These are phyloP conservation scores for Penicillium digitatum DNA, from an alignment of 2,329 filamentous ascomycete genomes.

Conservation along the genomic window DNA sequence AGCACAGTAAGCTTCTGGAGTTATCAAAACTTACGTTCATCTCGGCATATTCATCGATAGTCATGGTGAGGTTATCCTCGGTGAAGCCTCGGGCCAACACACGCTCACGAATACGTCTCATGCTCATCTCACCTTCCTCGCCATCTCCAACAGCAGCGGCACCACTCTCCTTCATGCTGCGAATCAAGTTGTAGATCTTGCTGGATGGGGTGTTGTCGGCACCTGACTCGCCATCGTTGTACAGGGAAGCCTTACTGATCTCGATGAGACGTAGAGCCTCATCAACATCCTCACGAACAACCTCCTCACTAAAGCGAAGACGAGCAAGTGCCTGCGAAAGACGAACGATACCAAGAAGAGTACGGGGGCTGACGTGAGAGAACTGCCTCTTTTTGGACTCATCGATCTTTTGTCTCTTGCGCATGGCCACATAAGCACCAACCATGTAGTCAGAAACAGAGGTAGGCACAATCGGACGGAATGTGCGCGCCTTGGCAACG, in stretches of 20 bases:
- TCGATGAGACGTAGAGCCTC: constrained; percentile 88
- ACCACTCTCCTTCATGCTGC: constrained; percentile 78
- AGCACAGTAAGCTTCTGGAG: background rate
- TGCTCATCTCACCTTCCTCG: constrained; percentile 68
- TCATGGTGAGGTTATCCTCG: constrained; percentile 80
- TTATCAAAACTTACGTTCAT: constrained; percentile 69
- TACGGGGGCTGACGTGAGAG: constrained; percentile 89
- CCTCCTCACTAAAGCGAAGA: constrained; percentile 78
- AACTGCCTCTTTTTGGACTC: constrained; percentile 91
- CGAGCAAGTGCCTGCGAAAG: constrained; percentile 90
- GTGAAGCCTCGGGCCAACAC: constrained; percentile 97
- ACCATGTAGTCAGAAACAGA: constrained; percentile 92
- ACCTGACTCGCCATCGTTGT: constrained; percentile 62
- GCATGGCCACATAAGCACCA: constrained; percentile 91
- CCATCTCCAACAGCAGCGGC: constrained; percentile 75
- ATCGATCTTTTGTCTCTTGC: constrained; percentile 84
- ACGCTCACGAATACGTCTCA: constrained; percentile 83
- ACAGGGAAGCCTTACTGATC: constrained; percentile 86
- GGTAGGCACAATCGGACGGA: constrained; percentile 79
- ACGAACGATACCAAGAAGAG: constrained; percentile 85
- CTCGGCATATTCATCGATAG: constrained; percentile 82
- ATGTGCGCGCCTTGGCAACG: constrained; percentile 86
- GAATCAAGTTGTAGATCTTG: constrained; percentile 93
- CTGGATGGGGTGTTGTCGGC: constrained; percentile 75
- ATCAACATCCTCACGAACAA: constrained; percentile 89